Evolutionary conservation across 495 filamentous ascomycete genomes (phyloP), one percentile per base, ranked within the genome.

Genomic region (Penicillium tannophilum): DNA sequence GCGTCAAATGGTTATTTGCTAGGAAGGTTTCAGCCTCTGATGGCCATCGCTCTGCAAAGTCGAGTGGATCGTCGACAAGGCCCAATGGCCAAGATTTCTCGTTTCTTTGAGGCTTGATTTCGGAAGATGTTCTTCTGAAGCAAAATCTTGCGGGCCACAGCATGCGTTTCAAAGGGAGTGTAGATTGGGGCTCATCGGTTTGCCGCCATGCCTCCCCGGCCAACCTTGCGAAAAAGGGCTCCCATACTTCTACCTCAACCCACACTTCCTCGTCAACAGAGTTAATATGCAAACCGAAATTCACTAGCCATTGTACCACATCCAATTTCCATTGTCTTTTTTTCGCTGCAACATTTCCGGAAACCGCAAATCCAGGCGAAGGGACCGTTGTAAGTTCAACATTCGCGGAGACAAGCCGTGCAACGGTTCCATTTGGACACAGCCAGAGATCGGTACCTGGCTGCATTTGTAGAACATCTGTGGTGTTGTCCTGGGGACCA

Each of bases 41-140:
- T 47, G 81, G 83, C 92, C 92, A 97, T 23, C 76, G 71, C 70
- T 90, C 85, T 3, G 88, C 89, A 61, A 84, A 81, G 11, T 79
- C 74, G 28, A 96, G 64, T 20, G 89, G 87, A 66, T 93, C 87
- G 56, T 66, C 62, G 11, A 53, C 28, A 50, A 63, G 33, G 20
- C 50, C 30, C 26, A 35, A 35, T 23, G 61, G 55, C 36, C 30
- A 60, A n/a, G 60, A 59, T 30, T 16, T 31, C 9, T n/a, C 23
- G n/a, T 30, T 49, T 2, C 4, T 49, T 10, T 1, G 46, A 49
- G 63, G 56, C 17, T 57, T 49, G 23, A 55, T 49, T n/a, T 62
- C 51, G 42, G 67, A 60, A 44, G 63, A 70, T 47, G 66, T 61
- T 54, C 77, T 73, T 48, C 59, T 66, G 56, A 80, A 80, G 64